Conservation (phyloP, 2,329 filamentous ascomycete species). For the Ceratocystis alfenasii region DNA sequence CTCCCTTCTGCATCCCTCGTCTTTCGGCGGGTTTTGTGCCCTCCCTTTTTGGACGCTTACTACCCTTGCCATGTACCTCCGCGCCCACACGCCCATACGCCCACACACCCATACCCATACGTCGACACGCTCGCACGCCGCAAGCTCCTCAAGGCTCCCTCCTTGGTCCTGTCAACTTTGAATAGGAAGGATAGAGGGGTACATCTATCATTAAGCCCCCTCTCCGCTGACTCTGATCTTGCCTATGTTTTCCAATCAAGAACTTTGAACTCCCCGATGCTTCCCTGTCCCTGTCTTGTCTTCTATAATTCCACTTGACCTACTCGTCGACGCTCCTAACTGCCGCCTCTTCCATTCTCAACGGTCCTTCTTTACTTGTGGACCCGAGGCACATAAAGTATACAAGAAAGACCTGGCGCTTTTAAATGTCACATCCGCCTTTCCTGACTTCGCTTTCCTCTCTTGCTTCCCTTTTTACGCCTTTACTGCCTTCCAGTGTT, state of each 20-base stretch:
- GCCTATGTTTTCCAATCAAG: background rate
- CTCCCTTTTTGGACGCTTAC: background rate
- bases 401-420: background rate
- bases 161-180: background rate
- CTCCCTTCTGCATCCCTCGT: background rate
- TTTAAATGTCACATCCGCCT: background rate
- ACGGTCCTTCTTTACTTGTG: background rate
- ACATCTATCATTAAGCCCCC: background rate
- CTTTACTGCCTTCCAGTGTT: background rate
- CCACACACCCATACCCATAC: too few relatives aligned
- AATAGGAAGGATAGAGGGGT: background rate
- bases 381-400: background rate
- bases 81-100: too few relatives aligned
- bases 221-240: background rate
- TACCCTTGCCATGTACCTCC: background rate
- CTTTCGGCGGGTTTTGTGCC: background rate
- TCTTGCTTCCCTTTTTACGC: background rate
- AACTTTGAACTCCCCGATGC: background rate
- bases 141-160: background rate
- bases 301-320: conserved; percentile 19
- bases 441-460: background rate
- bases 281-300: conserved; percentile 23
- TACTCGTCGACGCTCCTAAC: conserved; percentile 14
- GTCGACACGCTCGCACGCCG: background rate
- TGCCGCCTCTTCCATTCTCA: conserved; percentile 6